Evolutionary conservation across 305 asterid species (phyloP).

Genomic region (Petunia hybrid): DNA sequence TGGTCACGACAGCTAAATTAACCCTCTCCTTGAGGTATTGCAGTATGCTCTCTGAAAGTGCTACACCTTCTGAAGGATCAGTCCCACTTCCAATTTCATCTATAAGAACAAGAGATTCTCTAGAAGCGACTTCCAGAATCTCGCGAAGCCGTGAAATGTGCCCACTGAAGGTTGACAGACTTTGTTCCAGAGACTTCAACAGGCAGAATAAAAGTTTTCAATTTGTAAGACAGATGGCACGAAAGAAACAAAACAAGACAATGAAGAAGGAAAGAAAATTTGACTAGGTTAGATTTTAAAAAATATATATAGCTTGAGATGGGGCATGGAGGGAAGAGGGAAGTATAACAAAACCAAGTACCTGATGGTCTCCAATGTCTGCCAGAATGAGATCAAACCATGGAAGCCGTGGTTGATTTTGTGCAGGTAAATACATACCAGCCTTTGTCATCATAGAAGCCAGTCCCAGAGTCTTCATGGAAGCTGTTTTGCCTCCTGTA

Average conservation of each 20-base stretch:
- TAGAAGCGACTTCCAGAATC: constrained; percentile 79
- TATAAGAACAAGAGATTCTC: constrained; percentile 85
- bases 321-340: constrained; percentile 20
- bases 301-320: background rate
- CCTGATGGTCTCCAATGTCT: constrained; percentile 97
- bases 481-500: constrained; percentile 98
- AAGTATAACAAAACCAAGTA: constrained; percentile 42
- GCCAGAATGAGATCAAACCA: constrained; percentile 98
- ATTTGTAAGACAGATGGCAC: background rate
- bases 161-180: constrained; percentile 96
- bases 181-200: constrained; percentile 91
- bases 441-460: constrained; percentile 90
- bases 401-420: constrained; percentile 72
- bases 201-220: constrained; percentile 31
- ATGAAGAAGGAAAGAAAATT: constrained; percentile 7
- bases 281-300: background rate
- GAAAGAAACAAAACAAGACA: constrained; percentile 20
- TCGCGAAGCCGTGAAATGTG: constrained; percentile 79
- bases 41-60: constrained; percentile 88
- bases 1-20: constrained; percentile 86
- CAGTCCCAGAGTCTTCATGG: constrained; percentile 91
- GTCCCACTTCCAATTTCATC: constrained; percentile 99
- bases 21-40: constrained; percentile 84
- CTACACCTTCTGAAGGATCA: constrained; percentile 98
- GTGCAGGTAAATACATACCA: constrained; percentile 90